A percentile compares a stretch with the other conserved stretches of the same genome.
Evolutionary conservation across 1,139 yeast species (phyloP).

Genomic region (Saccharomyces hybrid): DNA sequence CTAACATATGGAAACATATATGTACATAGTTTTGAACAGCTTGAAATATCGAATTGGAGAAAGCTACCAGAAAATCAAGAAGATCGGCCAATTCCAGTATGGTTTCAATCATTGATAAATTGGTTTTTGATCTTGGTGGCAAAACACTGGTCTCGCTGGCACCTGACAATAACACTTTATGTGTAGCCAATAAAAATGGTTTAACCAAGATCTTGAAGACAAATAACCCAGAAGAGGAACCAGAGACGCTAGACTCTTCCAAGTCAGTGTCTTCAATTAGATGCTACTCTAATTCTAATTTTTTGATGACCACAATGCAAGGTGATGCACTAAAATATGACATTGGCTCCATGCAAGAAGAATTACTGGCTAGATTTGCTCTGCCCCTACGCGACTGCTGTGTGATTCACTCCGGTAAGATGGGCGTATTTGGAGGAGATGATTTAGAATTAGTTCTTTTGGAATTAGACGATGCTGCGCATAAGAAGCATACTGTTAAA

Average conservation of each 20-base stretch:
- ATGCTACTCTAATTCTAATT: slow-evolving; percentile 12
- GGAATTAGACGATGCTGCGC: slow-evolving; percentile 39
- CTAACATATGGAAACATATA: background rate
- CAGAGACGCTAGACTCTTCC: slow-evolving; percentile 27
- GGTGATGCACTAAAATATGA: slow-evolving; percentile 25
- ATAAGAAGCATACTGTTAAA: slow-evolving; percentile 32
- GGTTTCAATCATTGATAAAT: slow-evolving; percentile 15
- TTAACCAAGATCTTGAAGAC: slow-evolving; percentile 23
- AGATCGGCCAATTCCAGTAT: background rate
- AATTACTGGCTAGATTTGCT: slow-evolving; percentile 32
- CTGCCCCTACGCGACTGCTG: slow-evolving; percentile 60
- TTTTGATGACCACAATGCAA: slow-evolving; percentile 21
- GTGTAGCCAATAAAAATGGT: slow-evolving; percentile 27
- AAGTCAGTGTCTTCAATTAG: slow-evolving; percentile 17
- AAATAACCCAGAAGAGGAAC: slow-evolving; percentile 27
- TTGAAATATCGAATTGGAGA: background rate
- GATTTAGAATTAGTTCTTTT: slow-evolving; percentile 56
- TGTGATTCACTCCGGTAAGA: slow-evolving; percentile 64
- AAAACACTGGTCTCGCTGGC: slow-evolving; percentile 24
- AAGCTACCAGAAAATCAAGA: background rate
- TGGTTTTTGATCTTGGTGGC: slow-evolving; percentile 29
- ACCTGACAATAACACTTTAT: slow-evolving; percentile 18
- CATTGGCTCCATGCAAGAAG: slow-evolving; percentile 10
- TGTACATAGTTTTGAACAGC: background rate
- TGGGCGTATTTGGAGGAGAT: slow-evolving; percentile 71